Percentiles rank a stretch among this genome's conserved stretches.
phyloP scores from a whole-genome alignment of 345 rosid genomes.

The Psidium friedrichsthalianum region DNA sequence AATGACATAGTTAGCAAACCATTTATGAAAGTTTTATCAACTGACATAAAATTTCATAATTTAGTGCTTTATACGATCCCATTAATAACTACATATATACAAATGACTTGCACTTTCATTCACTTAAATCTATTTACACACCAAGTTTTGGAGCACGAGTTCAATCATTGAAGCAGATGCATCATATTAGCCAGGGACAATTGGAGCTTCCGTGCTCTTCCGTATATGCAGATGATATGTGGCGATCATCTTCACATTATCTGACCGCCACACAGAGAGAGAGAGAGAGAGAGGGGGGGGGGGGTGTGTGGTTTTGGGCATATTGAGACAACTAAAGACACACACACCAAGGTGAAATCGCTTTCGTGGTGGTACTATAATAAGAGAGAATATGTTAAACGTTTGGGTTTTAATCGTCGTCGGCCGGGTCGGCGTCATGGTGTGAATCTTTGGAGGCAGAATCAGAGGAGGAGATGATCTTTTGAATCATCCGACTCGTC shows the following conservation, averaged over 20 bases:
- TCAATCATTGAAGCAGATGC: background rate
- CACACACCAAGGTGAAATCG: background rate
- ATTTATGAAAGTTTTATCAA: background rate
- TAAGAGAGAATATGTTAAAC: background rate
- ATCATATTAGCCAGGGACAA: background rate
- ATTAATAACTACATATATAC: background rate
- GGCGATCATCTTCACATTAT: background rate
- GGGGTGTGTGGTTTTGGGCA: background rate
- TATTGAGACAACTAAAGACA: background rate
- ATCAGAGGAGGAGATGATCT: conserved; percentile 46
- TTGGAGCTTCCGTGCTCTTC: background rate
- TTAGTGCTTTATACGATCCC: background rate
- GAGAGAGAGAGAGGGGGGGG: background rate
- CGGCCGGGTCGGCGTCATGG: background rate
- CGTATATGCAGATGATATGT: background rate
- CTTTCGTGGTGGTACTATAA: background rate
- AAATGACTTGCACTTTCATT: background rate
- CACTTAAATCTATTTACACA: background rate
- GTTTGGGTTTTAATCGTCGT: background rate
- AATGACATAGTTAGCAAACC: background rate
- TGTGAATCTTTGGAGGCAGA: conserved; percentile 15
- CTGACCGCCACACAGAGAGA: conserved; percentile 7
- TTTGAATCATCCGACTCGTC: conserved; percentile 66
- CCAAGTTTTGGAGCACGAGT: background rate
- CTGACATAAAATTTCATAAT: background rate